Evolutionary conservation across 345 rosid genomes (phyloP).

Genomic region (Murraya koenigii): DNA sequence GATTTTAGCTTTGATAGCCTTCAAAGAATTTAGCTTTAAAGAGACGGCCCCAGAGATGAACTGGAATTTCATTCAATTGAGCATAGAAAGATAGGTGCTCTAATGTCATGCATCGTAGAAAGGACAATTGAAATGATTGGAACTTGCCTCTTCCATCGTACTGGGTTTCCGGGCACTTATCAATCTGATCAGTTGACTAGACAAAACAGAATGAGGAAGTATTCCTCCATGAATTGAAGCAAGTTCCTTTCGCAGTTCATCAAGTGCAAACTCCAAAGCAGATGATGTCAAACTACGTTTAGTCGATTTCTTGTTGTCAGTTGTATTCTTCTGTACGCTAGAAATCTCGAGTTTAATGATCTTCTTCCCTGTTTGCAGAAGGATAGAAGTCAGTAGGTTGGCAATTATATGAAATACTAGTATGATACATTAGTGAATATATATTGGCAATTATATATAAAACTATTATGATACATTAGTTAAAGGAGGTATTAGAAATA

Average conservation of each 20-base stretch:
- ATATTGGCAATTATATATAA: background rate
- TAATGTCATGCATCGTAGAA: background rate
- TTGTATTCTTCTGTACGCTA: constrained; percentile 34
- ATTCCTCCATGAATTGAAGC: constrained; percentile 63
- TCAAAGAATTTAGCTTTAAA: background rate
- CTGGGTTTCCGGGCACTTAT: constrained; percentile 58
- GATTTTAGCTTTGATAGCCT: background rate
- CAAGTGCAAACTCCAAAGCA: constrained; percentile 66
- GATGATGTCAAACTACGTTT: constrained; percentile 44
- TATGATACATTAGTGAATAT: background rate
- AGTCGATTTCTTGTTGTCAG: constrained; percentile 31
- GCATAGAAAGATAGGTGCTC: background rate
- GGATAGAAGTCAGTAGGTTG: background rate
- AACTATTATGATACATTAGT: background rate
- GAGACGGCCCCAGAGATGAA: background rate
- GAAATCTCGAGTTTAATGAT: constrained; percentile 57
- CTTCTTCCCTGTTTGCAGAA: constrained; percentile 54
- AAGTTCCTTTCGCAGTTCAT: constrained; percentile 75
- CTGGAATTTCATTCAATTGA: background rate
- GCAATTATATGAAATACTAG: background rate
- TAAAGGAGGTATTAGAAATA: background rate
- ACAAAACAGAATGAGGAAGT: constrained; percentile 82
- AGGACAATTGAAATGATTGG: background rate
- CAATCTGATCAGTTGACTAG: constrained; percentile 66
- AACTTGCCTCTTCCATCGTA: constrained; percentile 59